Base-by-base conservation (phyloP, 2,329 filamentous ascomycete species). In the Cercospora zeina region DNA sequence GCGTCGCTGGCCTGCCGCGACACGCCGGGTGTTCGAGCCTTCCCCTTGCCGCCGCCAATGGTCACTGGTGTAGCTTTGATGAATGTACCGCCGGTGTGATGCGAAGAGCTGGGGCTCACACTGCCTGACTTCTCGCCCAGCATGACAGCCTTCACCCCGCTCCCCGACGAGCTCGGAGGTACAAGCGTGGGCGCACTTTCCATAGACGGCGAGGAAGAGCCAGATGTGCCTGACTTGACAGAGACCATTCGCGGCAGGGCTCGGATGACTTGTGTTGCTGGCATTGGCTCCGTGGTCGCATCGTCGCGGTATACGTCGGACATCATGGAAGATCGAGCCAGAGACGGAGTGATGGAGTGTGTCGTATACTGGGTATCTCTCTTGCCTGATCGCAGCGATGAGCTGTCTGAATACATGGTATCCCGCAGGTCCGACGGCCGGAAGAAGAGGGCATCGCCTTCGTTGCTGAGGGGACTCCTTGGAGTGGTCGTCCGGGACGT, bases 301-400 rank as follows among this genome's bases (percentile, higher is more conserved):
- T 96, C 91, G 79, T 93, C 93, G 68, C 91, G 90, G 74, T 97
- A 97, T 58, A 96, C 91, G 19, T 93, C 97, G 1, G 93, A 96
- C 3, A 92, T 93, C 66, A 97, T 89, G 72, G 83, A 86, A 61
- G 72, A 77, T 37, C 80, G 75, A 31, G 79, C 80, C 33, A 82
- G 73, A 55, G 78, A 80, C 1, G 80, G 79, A 10, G 80, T 78
- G 68, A 82, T 80, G 65, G 79, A 81, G n/a, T 76, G 77, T 51
- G 78, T 78, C 21, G 75, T 76, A 61, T 75, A 78, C 62, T 75
- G 71, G 75, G 65, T 74, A 49, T 73, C 70, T 54, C 71, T 62
- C 57, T 70, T 71, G 14, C 67, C 68, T 8, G 68, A 69, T 34
- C 80, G 82, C 1, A 75, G 51, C 1, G 73, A 73, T 11, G 89